These are phyloP conservation scores for Cyclotella distinguenda DNA, from an alignment of 108 stramenopile species.

Conservation along the genomic window DNA sequence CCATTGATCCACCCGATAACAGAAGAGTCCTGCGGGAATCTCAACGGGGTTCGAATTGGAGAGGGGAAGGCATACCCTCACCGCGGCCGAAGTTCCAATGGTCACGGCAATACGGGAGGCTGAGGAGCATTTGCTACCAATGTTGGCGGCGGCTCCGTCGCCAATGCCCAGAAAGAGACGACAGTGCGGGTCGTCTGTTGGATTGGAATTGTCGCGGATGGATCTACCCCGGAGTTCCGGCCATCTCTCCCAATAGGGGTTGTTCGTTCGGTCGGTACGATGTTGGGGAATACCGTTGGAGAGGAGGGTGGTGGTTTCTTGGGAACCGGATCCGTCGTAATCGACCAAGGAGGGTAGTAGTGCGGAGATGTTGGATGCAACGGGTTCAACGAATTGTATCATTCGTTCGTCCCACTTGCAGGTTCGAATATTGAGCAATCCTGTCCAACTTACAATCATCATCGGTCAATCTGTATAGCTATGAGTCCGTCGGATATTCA, in stretches of 20 bases:
- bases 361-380: background rate
- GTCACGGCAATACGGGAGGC: constrained; percentile 77
- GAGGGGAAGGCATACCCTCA: constrained; percentile 61
- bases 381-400: constrained; percentile 34
- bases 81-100: constrained; percentile 83
- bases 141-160: constrained; percentile 86
- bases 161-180: constrained; percentile 69
- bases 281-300: constrained; percentile 19
- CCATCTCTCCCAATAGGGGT: constrained; percentile 61
- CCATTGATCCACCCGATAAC: constrained; percentile 69
- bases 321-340: constrained; percentile 13
- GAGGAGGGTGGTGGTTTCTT: background rate
- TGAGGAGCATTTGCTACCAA: constrained; percentile 70
- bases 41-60: constrained; percentile 8
- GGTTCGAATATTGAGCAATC: constrained; percentile 67
- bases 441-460: constrained; percentile 63
- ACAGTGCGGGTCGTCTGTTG: background rate
- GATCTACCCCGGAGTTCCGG: constrained; percentile 53
- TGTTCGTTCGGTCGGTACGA: constrained; percentile 17
- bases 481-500: too few relatives aligned
- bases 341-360: constrained; percentile 48
- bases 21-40: constrained; percentile 69
- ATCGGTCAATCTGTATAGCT: too few relatives aligned
- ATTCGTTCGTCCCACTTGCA: constrained; percentile 58
- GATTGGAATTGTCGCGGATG: background rate